phyloP scores from a whole-genome alignment of 169 alveolate genomes.

The Toxoplasma gondii region DNA sequence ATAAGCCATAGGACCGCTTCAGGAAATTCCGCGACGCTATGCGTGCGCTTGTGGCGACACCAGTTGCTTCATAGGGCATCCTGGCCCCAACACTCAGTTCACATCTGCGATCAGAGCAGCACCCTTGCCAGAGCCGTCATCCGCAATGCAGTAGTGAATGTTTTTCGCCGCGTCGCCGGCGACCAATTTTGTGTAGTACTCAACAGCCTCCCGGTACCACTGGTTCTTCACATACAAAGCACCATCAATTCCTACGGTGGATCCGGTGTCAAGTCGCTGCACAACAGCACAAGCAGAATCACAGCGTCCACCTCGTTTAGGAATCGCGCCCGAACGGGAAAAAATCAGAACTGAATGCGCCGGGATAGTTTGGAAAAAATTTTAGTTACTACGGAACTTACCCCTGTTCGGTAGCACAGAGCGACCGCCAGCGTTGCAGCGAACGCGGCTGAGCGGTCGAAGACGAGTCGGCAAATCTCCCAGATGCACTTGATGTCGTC shows the following conservation, averaged over 20 bases:
- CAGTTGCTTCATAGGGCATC: too few species aligned
- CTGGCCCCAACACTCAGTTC: too few species aligned
- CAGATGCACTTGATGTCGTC: conserved; percentile 72
- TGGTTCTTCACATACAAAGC: conserved; percentile 84
- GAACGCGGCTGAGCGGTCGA: conserved; percentile 86
- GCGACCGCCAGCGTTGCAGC: conserved; percentile 86
- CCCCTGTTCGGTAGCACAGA: conserved; percentile 80
- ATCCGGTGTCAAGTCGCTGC: conserved; percentile 70
- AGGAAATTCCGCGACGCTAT: too few species aligned
- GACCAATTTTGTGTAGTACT: conserved; percentile 75
- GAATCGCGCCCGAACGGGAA: neutral
- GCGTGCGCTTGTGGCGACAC: too few species aligned
- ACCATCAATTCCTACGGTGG: conserved; percentile 86
- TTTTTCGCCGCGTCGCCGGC: conserved; percentile 77
- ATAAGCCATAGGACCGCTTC: too few species aligned
- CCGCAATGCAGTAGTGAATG: conserved; percentile 78
- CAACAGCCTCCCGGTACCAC: conserved; percentile 81
- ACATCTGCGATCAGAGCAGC: conserved; percentile 90
- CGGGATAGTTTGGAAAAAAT: neutral
- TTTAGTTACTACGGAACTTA: conserved; percentile 34
- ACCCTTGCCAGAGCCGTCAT: conserved; percentile 91
- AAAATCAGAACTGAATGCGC: neutral
- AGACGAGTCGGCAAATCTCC: conserved; percentile 79
- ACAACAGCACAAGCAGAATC: neutral
- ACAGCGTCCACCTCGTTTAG: neutral